phyloP scores from a whole-genome alignment of 306 rosid species.

The Rosa persica region DNA sequence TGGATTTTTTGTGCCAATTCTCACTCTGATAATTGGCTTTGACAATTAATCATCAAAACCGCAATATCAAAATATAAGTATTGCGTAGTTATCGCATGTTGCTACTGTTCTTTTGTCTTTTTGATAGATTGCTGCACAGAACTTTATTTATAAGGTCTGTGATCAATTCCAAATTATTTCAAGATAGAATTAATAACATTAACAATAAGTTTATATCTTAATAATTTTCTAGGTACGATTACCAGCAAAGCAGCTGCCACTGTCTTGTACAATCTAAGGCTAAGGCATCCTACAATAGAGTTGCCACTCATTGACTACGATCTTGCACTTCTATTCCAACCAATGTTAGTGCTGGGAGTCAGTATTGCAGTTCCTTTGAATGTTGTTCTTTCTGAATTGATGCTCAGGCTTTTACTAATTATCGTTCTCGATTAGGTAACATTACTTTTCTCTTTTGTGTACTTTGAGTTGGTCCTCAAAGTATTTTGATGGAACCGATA shows the following conservation, averaged over 20 bases:
- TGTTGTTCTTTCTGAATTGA: constrained; percentile 70
- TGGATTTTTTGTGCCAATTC: constrained; percentile 78
- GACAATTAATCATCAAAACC: constrained; percentile 59
- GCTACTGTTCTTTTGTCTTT: not conserved
- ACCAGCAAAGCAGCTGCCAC: constrained; percentile 61
- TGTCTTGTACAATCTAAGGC: constrained; percentile 60
- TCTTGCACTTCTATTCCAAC: constrained; percentile 65
- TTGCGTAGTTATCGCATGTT: not conserved
- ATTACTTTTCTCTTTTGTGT: not conserved
- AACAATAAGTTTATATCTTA: not conserved
- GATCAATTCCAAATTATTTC: not conserved
- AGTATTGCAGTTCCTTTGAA: constrained; percentile 71
- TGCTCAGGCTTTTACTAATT: constrained; percentile 62
- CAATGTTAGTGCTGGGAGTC: constrained; percentile 75
- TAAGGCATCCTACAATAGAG: constrained; percentile 58
- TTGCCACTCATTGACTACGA: constrained; percentile 73
- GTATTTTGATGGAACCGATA: too few species aligned
- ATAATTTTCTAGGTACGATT: constrained; percentile 54
- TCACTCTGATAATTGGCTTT: constrained; percentile 59
- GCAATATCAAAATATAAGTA: constrained; percentile 68
- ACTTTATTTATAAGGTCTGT: not conserved
- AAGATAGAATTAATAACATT: too few species aligned
- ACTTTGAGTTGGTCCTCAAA: too few species aligned
- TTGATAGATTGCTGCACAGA: not conserved
- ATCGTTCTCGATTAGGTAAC: constrained; percentile 50